phyloP scores from a whole-genome alignment of 495 filamentous ascomycete species.

The Terfezia claveryi region DNA sequence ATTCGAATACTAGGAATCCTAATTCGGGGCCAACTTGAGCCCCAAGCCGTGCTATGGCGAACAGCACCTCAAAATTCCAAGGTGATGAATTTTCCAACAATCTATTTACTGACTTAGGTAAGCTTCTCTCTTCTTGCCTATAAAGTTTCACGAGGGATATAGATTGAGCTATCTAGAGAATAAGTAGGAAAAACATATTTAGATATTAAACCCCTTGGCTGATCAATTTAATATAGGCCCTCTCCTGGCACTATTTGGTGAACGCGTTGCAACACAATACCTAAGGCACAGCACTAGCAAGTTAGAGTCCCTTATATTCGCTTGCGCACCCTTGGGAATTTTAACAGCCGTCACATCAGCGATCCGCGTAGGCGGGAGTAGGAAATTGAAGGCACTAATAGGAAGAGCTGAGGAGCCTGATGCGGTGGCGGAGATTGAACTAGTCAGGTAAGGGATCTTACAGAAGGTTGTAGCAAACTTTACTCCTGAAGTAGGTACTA shows the following conservation, averaged over 20 bases:
- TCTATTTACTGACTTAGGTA: slow-evolving; percentile 19
- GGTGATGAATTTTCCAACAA: slow-evolving; percentile 32
- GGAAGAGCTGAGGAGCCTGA: slow-evolving; percentile 19
- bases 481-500: neutral
- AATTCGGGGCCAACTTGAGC: neutral
- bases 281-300: slow-evolving; percentile 27
- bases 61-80: neutral
- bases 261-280: slow-evolving; percentile 32
- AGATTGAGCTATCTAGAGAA: no score
- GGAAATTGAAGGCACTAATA: slow-evolving; percentile 28
- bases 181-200: no score
- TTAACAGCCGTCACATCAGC: slow-evolving; percentile 29
- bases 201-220: no score
- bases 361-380: slow-evolving; percentile 28
- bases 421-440: slow-evolving; percentile 15
- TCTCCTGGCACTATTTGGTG: slow-evolving; percentile 32
- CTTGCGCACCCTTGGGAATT: slow-evolving; percentile 29
- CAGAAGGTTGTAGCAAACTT: neutral
- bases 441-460: slow-evolving; percentile 2
- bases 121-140: no score
- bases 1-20: no score
- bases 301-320: slow-evolving; percentile 30
- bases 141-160: no score
- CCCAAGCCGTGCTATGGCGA: neutral
- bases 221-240: slow-evolving; percentile 21